Conservation (phyloP, 805 yeast genomes). For the Clavispora santaluciae region DNA sequence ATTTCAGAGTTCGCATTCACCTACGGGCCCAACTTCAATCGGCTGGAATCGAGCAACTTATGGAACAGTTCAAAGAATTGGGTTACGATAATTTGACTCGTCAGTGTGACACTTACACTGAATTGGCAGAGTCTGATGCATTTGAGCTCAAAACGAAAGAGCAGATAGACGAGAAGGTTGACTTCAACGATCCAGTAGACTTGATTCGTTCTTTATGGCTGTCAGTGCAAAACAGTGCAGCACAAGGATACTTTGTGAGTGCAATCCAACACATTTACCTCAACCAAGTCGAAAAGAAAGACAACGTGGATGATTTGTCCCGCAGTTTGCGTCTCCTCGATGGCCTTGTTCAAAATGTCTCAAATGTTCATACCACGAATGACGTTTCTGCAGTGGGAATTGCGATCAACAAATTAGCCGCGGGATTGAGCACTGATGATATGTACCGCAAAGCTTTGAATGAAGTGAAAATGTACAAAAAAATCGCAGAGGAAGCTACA, state of each 20-base stretch:
- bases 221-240: constrained; percentile 52
- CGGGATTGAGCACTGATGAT: constrained; percentile 78
- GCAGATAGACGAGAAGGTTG: constrained; percentile 38
- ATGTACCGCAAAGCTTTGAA: constrained; percentile 66
- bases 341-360: constrained; percentile 59
- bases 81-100: constrained; percentile 57
- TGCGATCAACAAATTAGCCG: constrained; percentile 67
- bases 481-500: constrained; percentile 24
- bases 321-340: constrained; percentile 59
- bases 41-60: constrained; percentile 20
- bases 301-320: constrained; percentile 37
- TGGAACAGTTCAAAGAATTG: constrained; percentile 27
- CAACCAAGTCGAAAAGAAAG: constrained; percentile 47
- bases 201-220: constrained; percentile 56
- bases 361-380: constrained; percentile 47
- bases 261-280: constrained; percentile 64
- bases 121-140: constrained; percentile 51
- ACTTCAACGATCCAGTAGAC: constrained; percentile 70
- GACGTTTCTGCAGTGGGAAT: constrained; percentile 56
- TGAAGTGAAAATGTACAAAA: constrained; percentile 17
- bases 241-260: constrained; percentile 55
- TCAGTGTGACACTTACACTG: constrained; percentile 59
- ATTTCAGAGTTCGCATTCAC: constrained; percentile 45
- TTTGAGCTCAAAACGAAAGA: constrained; percentile 37
- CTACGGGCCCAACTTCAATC: constrained; percentile 46